These are phyloP conservation scores for Hydnomerulius pinastri DNA, from an alignment of 768 basidiomycete species.

Conservation along the genomic window DNA sequence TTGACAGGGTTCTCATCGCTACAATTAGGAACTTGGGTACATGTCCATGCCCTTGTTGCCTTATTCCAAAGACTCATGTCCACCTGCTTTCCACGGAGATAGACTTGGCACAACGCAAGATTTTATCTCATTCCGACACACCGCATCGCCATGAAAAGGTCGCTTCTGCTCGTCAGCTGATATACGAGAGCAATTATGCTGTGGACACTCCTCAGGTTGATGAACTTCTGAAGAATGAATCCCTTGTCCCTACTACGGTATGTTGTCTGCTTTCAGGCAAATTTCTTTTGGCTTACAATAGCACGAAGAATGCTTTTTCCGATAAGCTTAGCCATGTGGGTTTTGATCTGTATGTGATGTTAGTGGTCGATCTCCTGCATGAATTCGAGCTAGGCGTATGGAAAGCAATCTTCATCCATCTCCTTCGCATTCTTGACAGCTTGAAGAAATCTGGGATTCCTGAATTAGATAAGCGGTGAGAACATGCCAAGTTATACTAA, in stretches of 20 bases:
- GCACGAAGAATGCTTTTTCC: constrained; percentile 44
- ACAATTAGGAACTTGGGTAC: too few relatives aligned
- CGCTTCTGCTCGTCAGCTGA: too few relatives aligned
- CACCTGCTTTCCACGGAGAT: too few relatives aligned
- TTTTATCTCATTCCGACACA: too few relatives aligned
- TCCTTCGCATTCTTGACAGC: constrained; percentile 31
- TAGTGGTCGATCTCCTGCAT: constrained; percentile 40
- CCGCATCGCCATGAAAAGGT: too few relatives aligned
- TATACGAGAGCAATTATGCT: constrained; percentile 19
- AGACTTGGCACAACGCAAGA: too few relatives aligned
- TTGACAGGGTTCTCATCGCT: too few relatives aligned
- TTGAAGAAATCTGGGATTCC: not conserved
- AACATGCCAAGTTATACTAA: not conserved
- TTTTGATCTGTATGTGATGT: constrained; percentile 27
- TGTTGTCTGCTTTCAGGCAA: too few relatives aligned
- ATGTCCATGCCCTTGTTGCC: too few relatives aligned
- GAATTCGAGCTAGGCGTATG: constrained; percentile 41
- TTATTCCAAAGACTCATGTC: too few relatives aligned
- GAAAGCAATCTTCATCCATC: constrained; percentile 36
- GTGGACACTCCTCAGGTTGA: constrained; percentile 31
- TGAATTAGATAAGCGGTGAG: not conserved
- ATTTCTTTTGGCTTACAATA: too few relatives aligned
- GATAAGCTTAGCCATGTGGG: constrained; percentile 10
- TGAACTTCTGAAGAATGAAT: constrained; percentile 24
- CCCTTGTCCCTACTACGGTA: constrained; percentile 34